Evolutionary conservation across 2,329 filamentous ascomycete species (phyloP), one percentile per base, ranked within the genome.

Genomic region (Elsinoe australis): DNA sequence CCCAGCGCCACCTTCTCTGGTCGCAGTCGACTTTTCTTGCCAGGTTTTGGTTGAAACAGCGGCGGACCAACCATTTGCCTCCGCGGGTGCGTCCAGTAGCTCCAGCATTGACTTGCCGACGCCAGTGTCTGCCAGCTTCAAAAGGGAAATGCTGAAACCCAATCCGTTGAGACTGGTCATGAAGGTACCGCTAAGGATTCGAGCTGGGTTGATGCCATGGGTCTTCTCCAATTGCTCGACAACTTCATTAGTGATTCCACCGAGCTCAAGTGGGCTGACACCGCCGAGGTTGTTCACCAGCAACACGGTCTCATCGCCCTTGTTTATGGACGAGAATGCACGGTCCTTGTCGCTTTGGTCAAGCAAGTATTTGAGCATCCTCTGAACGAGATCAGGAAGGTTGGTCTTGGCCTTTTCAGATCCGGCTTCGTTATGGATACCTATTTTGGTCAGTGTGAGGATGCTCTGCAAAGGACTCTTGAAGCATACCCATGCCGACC

Each of bases 231-330:
- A 67, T 58, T 84, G 81, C 33, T 71, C 68, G 4, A 79, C 70
- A 5, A 83, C 75, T 61, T 85, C 81, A n/a, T 76, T 72, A 1
- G 81, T 80, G 58, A 88, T 83, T 15, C 80, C 84, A 41, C 81
- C 80, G 57, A 88, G 64, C 62, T 88, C 85, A 24, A 89, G 71
- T 19, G 77, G 75, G 58, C 80, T 85, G 26, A 88, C 79, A 12
- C 83, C 82, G 35, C 82, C 85, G 1, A 88, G 73, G 61, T 88
- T 88, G 65, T 88, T 88, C 54, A 88, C 70, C 52, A 88, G 64
- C 38, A 88, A 65, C 5, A 87, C 80, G 0, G 82, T 75, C 47
- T 82, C 68, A 49, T 83, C 80, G 5, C 66, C 65, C n/a, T 71
- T 68, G 39, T 74, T 75, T 52, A 87, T 71, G 2, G 75, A 67